Evolutionary conservation across 2,329 filamentous ascomycete genomes (phyloP).

Genomic region (Fusarium continuum): DNA sequence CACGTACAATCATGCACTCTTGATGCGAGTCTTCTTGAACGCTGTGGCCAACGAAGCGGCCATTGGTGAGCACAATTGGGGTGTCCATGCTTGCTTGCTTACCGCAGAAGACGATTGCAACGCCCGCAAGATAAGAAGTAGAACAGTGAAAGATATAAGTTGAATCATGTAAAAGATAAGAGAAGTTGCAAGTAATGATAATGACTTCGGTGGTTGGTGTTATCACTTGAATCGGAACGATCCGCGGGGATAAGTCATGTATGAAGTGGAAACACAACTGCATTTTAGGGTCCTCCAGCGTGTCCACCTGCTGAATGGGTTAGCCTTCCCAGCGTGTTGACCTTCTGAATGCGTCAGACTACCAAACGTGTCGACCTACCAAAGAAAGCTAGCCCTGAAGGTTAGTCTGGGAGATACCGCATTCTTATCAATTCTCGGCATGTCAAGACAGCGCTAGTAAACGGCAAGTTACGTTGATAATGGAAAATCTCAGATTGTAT

Average conservation of each 20-base stretch:
- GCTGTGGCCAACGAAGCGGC: not conserved
- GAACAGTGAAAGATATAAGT: not conserved
- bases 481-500: no score
- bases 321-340: not conserved
- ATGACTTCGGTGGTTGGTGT: not conserved
- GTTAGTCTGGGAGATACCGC: not conserved
- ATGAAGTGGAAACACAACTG: not conserved
- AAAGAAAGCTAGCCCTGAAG: fast-evolving
- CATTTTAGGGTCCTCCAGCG: not conserved
- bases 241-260: no score
- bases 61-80: not conserved
- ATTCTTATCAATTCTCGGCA: no score
- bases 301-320: not conserved
- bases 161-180: not conserved
- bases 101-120: not conserved
- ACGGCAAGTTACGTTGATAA: no score
- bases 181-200: not conserved
- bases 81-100: not conserved
- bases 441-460: no score
- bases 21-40: not conserved
- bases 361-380: not conserved
- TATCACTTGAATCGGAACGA: no score
- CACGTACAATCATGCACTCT: conserved; percentile 9
- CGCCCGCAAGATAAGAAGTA: fast-evolving
- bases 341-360: no score